Conservation (phyloP, 768 basidiomycete species). For the Pleurotus tuber-regium region DNA sequence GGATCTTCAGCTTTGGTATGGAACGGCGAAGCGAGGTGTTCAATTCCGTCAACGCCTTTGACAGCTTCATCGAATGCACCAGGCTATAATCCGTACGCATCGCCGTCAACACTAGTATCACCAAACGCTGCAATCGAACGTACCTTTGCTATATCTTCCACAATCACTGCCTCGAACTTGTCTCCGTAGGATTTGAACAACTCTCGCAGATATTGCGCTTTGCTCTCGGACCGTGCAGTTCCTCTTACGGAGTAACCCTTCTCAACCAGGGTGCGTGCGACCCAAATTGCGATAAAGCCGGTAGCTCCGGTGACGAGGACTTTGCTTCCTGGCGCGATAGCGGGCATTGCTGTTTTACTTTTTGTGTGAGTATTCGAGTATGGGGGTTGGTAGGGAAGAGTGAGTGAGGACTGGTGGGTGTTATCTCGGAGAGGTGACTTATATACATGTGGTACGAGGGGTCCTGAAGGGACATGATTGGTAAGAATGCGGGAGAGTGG, state of each 20-base stretch:
- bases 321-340: constrained; percentile 24
- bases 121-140: constrained; percentile 2
- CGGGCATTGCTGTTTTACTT: no score
- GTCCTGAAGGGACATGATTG: no score
- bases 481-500: no score
- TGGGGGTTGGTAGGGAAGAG: no score
- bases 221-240: constrained; percentile 61
- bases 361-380: no score
- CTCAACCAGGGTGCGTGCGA: constrained; percentile 54
- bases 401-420: no score
- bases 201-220: constrained; percentile 55
- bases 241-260: constrained; percentile 63
- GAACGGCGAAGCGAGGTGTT: constrained; percentile 68
- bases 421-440: no score
- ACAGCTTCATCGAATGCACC: constrained; percentile 80
- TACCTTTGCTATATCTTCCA: constrained; percentile 59
- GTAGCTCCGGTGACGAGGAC: constrained; percentile 59
- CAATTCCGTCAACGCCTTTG: constrained; percentile 70
- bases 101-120: background rate
- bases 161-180: constrained; percentile 61
- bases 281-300: constrained; percentile 60
- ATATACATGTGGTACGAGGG: no score
- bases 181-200: constrained; percentile 52
- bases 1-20: constrained; percentile 44
- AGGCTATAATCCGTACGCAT: background rate